phyloP scores from a whole-genome alignment of 768 basidiomycete species.

The Lactarius quietus region DNA sequence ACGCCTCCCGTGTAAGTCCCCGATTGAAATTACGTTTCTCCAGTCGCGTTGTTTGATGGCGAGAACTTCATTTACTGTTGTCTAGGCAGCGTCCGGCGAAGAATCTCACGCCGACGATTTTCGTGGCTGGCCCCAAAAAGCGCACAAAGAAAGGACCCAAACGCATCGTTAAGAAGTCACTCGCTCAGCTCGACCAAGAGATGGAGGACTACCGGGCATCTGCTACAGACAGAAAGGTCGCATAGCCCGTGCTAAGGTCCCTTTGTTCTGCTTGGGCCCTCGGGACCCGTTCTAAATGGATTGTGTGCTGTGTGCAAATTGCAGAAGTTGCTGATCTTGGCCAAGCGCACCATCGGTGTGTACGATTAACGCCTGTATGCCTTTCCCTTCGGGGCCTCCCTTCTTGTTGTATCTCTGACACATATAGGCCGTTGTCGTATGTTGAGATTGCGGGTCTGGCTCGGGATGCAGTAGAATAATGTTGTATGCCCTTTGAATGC shows the following conservation, averaged over 20 bases:
- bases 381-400: background rate
- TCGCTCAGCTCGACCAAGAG: slow-evolving; percentile 67
- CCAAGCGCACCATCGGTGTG: slow-evolving; percentile 9
- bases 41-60: background rate
- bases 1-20: slow-evolving; percentile 7
- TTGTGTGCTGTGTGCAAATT: slow-evolving; percentile 8
- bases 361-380: background rate
- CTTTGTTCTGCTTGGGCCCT: slow-evolving; percentile 1
- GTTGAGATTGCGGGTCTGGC: slow-evolving; percentile 2
- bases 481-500: background rate
- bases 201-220: slow-evolving; percentile 74
- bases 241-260: slow-evolving; percentile 2
- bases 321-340: slow-evolving; percentile 9
- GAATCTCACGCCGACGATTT: slow-evolving; percentile 10
- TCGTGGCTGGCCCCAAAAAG: slow-evolving; percentile 19
- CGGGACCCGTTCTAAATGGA: background rate
- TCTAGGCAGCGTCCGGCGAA: slow-evolving; percentile 17
- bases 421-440: background rate
- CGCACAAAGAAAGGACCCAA: slow-evolving; percentile 71
- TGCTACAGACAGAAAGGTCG: background rate
- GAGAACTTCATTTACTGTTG: background rate
- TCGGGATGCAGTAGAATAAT: slow-evolving; percentile 10
- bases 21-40: background rate
- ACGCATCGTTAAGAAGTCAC: slow-evolving; percentile 67
- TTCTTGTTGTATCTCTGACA: slow-evolving; percentile 7